Percentiles rank a stretch among this genome's conserved stretches.
Evolutionary conservation across 2,329 filamentous ascomycete species (phyloP).

Genomic region (Alternaria sp.): DNA sequence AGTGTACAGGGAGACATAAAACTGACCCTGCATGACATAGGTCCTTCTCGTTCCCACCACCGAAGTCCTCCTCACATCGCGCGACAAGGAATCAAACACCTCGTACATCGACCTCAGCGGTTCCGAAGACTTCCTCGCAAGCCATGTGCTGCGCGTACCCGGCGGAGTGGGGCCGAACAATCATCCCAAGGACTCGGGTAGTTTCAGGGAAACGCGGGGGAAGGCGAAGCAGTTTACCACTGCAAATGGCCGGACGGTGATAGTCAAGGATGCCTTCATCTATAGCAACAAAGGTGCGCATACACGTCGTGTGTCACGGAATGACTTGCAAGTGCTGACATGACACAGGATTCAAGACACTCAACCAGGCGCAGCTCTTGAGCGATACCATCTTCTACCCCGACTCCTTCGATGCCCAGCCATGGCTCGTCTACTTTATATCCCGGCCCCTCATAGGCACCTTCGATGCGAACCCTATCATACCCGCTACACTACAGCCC

Average conservation of each 20-base stretch:
- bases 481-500: slow-evolving; percentile 63
- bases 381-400: slow-evolving; percentile 88
- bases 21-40: slow-evolving; percentile 38
- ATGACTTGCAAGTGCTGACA: slow-evolving; percentile 22
- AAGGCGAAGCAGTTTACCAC: slow-evolving; percentile 96
- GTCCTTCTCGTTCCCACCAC: slow-evolving; percentile 93
- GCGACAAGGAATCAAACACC: slow-evolving; percentile 84
- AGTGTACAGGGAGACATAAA: neutral
- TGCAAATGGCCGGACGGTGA: slow-evolving; percentile 88
- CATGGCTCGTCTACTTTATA: slow-evolving; percentile 98
- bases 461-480: slow-evolving; percentile 78
- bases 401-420: slow-evolving; percentile 85
- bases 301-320: neutral
- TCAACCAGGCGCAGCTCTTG: slow-evolving; percentile 88
- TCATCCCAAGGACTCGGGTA: slow-evolving; percentile 61
- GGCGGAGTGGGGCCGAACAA: slow-evolving; percentile 57
- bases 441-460: slow-evolving; percentile 85
- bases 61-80: slow-evolving; percentile 86
- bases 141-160: slow-evolving; percentile 92
- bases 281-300: slow-evolving; percentile 92
- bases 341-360: slow-evolving; percentile 80
- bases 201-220: slow-evolving; percentile 82
- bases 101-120: slow-evolving; percentile 81
- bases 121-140: slow-evolving; percentile 93
- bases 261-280: slow-evolving; percentile 90